Evolutionary conservation across 1,284 basidiomycete genomes (phyloP).

Genomic region (Uromyces viciae-fabae): DNA sequence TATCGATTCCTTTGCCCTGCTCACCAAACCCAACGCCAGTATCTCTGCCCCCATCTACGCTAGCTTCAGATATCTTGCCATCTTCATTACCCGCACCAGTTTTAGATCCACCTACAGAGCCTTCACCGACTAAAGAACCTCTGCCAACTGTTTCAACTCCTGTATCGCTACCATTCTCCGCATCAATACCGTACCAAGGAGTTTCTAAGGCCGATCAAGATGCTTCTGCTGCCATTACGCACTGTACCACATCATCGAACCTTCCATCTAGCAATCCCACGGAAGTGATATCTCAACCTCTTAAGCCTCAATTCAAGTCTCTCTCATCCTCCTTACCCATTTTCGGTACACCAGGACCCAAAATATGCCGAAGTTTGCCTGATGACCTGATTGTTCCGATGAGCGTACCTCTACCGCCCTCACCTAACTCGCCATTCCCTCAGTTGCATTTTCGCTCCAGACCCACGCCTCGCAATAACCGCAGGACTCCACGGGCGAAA

Average conservation of each 20-base stretch:
- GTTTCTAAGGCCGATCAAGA: not conserved
- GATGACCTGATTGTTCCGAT: constrained; percentile 40
- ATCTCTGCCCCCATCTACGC: not conserved
- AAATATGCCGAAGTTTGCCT: constrained; percentile 28
- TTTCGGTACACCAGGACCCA: constrained; percentile 21
- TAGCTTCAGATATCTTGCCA: not conserved
- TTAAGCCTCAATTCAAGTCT: not conserved
- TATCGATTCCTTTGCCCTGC: constrained; percentile 7
- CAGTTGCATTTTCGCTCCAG: not conserved
- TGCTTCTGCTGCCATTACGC: not conserved
- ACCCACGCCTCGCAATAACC: not conserved
- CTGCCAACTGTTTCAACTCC: not conserved
- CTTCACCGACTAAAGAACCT: not conserved
- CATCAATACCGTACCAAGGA: too few relatives aligned
- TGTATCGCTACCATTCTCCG: not conserved
- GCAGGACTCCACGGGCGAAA: not conserved
- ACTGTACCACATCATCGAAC: not conserved
- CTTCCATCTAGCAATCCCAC: constrained; percentile 6
- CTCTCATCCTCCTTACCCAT: not conserved
- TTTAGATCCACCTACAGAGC: not conserved
- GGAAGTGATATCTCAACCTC: not conserved
- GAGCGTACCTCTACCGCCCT: constrained; percentile 36
- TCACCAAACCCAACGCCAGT: not conserved
- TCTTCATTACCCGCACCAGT: not conserved
- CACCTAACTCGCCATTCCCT: constrained; percentile 27